phyloP scores from a whole-genome alignment of 1,139 yeast genomes.

The Nakaseomyces nivariensis region DNA sequence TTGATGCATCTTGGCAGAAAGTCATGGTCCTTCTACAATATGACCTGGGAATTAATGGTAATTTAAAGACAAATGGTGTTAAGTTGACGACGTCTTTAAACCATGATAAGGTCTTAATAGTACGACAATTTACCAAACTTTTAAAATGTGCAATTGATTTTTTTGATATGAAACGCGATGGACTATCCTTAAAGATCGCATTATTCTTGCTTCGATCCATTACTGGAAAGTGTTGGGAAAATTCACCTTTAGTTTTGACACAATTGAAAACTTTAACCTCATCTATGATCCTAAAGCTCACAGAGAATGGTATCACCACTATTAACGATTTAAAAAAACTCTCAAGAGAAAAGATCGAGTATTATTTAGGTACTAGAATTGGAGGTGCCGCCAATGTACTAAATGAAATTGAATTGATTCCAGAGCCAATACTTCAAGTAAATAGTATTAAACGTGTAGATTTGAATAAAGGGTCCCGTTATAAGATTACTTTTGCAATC shows the following conservation, averaged over 20 bases:
- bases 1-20: slow-evolving; percentile 29
- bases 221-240: slow-evolving; percentile 41
- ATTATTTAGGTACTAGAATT: slow-evolving; percentile 32
- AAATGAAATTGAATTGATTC: slow-evolving; percentile 27
- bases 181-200: slow-evolving; percentile 32
- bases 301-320: slow-evolving; percentile 28
- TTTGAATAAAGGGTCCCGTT: too few species aligned
- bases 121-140: slow-evolving; percentile 35
- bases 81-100: slow-evolving; percentile 32
- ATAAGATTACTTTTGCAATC: not conserved
- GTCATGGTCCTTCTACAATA: slow-evolving; percentile 35
- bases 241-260: slow-evolving; percentile 33
- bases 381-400: slow-evolving; percentile 33
- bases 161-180: slow-evolving; percentile 34
- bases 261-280: slow-evolving; percentile 39
- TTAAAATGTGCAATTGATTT: slow-evolving; percentile 37
- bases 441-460: not conserved
- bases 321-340: slow-evolving; percentile 29
- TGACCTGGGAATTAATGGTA: slow-evolving; percentile 40
- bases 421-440: slow-evolving; percentile 17
- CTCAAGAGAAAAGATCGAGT: slow-evolving; percentile 32
- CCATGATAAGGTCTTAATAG: slow-evolving; percentile 35
- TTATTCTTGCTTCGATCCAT: slow-evolving; percentile 33
- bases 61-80: slow-evolving; percentile 35
- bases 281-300: slow-evolving; percentile 33